Evolutionary conservation across 345 rosid species (phyloP), one percentile per base, ranked within the genome.

Genomic region (Gossypioides kirkii): DNA sequence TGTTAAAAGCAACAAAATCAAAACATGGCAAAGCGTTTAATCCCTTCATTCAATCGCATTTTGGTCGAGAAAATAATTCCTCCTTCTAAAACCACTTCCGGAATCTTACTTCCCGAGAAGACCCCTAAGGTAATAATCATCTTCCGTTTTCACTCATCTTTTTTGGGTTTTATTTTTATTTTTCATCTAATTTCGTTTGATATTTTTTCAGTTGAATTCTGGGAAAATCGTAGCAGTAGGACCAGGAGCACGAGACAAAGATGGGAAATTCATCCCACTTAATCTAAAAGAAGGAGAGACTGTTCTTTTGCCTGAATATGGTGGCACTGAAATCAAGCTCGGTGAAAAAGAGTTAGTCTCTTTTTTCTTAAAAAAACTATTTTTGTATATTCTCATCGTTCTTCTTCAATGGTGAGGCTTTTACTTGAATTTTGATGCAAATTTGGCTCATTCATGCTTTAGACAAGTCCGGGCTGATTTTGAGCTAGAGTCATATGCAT

Each of bases 211-310:
- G 96, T 81, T 92, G 80, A 92, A 86, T 67, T 86, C 96, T 1
- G 91, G 92, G 25, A 92, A 82, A 63, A 96, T 92, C 47, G 78
- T 90, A 10, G 85, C 98, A 0, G 92, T 86, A 55, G 96, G 98
- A 16, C 94, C 92, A 5, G 98, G 96, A 28, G 75, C 83, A 47
- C 84, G 84, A 46, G 86, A 76, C 73, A 75, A 84, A 71, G 85
- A 90, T 63, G 94, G 94, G 63, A 87, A 90, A 54, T 74, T 67
- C 17, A 84, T 89, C 61, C 93, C 93, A 11, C 81, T 87, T n/a
- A 77, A 77, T 56, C 85, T 90, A 54, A 89, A 90, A 83, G 94
- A 92, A 88, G 98, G 94, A 11, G 97, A 90, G 62, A 86, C 80
- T 1, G 97, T 93, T 52, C 91, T 91, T 72, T 83, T 93, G 80